Percentiles rank a stretch among this genome's conserved stretches.
These are phyloP conservation scores for Chenopodium album DNA, from an alignment of 148 eudicot genomes.

Conservation along the genomic window DNA sequence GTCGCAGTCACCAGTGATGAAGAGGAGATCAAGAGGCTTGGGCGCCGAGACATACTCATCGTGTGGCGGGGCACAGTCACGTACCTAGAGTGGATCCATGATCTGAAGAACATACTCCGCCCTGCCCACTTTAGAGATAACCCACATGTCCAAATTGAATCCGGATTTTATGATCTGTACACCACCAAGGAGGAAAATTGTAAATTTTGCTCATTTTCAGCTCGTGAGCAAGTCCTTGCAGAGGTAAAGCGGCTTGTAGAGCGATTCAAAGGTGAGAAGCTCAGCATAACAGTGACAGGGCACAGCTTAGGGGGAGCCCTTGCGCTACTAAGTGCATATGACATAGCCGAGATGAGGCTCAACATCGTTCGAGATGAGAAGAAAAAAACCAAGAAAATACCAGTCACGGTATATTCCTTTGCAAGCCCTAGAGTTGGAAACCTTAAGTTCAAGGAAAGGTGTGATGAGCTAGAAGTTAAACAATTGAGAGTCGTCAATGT, in stretches of 20 bases:
- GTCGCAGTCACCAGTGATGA: conserved; percentile 62
- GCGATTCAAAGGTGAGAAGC: conserved; percentile 45
- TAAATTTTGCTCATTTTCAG: conserved; percentile 64
- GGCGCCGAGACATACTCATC: conserved; percentile 70
- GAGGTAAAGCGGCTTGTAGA: conserved; percentile 61
- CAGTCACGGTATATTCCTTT: conserved; percentile 68
- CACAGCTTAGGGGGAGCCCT: conserved; percentile 88
- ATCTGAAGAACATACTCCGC: conserved; percentile 61
- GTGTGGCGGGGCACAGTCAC: conserved; percentile 92
- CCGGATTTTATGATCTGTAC: conserved; percentile 79
- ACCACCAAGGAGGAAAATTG: conserved; percentile 61
- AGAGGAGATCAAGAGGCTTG: conserved; percentile 53
- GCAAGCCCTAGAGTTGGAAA: conserved; percentile 87
- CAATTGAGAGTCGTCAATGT: conserved; percentile 38
- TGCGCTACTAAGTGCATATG: conserved; percentile 71
- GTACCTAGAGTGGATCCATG: conserved; percentile 81
- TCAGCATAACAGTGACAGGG: conserved; percentile 84
- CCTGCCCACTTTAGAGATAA: conserved; percentile 66
- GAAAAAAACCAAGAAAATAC: conserved; percentile 25
- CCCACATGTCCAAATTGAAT: conserved; percentile 65
- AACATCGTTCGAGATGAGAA: conserved; percentile 30
- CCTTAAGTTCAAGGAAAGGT: conserved; percentile 46
- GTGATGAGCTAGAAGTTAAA: conserved; percentile 46
- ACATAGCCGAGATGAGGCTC: conserved; percentile 72
- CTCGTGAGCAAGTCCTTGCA: conserved; percentile 69